Evolutionary conservation across 2,329 filamentous ascomycete genomes (phyloP).

Genomic region (Colletotrichum phormii): DNA sequence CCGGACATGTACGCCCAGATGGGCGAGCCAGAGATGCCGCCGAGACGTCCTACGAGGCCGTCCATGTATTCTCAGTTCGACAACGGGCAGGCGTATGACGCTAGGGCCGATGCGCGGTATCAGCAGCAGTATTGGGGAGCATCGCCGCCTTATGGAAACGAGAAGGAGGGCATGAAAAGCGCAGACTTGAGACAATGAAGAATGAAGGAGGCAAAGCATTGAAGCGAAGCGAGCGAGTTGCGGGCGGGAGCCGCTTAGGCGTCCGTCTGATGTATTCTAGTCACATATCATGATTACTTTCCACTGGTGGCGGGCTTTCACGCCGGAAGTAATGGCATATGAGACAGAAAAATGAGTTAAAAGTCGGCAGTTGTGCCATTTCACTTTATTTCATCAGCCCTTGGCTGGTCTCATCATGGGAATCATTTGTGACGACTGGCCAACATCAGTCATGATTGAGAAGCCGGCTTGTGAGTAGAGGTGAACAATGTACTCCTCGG

Average conservation of each 20-base stretch:
- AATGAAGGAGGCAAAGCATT: slow-evolving; percentile 6
- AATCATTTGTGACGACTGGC: slow-evolving; percentile 29
- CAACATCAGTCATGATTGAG: slow-evolving; percentile 4
- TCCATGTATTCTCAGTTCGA: slow-evolving; percentile 14
- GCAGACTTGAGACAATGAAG: slow-evolving; percentile 6
- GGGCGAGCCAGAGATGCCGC: background rate
- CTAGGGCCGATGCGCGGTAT: background rate
- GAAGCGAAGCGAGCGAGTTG: slow-evolving; percentile 17
- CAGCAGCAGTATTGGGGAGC: slow-evolving; percentile 15
- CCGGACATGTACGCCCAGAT: slow-evolving; percentile 5
- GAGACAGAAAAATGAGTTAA: background rate
- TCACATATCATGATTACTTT: background rate
- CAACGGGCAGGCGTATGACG: background rate
- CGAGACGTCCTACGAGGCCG: background rate
- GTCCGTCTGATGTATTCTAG: slow-evolving; percentile 16
- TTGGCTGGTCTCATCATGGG: slow-evolving; percentile 37
- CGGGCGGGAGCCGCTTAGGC: background rate
- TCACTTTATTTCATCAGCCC: background rate
- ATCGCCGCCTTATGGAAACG: slow-evolving; percentile 4
- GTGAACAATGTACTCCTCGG: slow-evolving; percentile 28
- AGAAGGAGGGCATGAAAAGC: slow-evolving; percentile 2
- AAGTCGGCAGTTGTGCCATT: background rate
- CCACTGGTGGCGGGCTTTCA: background rate
- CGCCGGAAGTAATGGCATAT: background rate
- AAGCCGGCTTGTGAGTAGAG: slow-evolving; percentile 37